Conservation (phyloP, 2,329 filamentous ascomycete genomes). For the Claviceps quebecensis region DNA sequence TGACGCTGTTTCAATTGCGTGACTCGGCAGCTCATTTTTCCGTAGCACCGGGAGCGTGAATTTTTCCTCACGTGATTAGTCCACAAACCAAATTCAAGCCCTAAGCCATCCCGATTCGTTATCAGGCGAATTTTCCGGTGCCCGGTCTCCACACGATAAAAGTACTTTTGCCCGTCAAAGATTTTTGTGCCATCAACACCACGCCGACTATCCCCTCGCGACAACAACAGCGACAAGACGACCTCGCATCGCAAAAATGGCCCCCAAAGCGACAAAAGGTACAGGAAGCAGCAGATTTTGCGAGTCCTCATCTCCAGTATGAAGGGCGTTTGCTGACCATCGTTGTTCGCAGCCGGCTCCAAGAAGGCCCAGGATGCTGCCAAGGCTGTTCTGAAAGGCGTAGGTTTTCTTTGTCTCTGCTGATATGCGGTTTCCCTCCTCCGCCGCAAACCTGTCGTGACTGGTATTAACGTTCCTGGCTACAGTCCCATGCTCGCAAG, state of each 20-base stretch:
- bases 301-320: conserved; percentile 47
- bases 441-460: neutral
- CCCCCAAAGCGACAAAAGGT: neutral
- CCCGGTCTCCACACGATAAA: neutral
- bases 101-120: neutral
- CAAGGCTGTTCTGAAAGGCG: conserved; percentile 91
- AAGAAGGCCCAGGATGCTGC: conserved; percentile 90
- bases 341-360: conserved; percentile 43
- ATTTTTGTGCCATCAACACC: neutral
- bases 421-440: neutral
- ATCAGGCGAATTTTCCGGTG: neutral
- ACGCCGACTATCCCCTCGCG: neutral
- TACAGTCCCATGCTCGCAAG: conserved; percentile 54
- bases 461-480: neutral
- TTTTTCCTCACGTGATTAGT: neutral
- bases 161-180: neutral
- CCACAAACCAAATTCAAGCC: neutral
- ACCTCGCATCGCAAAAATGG: neutral
- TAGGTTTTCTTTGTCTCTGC: conserved; percentile 40
- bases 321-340: conserved; percentile 57
- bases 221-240: neutral
- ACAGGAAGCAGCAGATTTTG: conserved; percentile 53
- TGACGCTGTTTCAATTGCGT: neutral
- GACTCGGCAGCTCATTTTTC: neutral
- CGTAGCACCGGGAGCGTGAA: neutral